Conservation (phyloP, 768 basidiomycete species). For the Phallus indusiatus region DNA sequence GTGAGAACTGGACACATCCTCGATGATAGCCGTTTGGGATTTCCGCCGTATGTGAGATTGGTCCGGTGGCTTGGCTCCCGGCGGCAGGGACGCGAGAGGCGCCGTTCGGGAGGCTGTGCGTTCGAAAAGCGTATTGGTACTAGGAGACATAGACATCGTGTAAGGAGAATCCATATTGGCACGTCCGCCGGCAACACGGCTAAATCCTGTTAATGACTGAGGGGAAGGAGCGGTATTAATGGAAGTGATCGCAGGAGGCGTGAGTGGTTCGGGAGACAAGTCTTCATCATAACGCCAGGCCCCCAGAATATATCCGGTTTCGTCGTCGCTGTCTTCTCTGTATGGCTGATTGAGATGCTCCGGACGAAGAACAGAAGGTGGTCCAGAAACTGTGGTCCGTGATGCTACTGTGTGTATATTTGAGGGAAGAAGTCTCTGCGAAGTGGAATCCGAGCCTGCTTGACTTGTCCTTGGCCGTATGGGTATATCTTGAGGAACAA, state of each 20-base stretch:
- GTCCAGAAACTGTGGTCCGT: conserved; percentile 36
- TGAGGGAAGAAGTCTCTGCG: conserved; percentile 9
- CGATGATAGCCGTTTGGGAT: conserved; percentile 82
- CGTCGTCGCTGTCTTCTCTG: conserved; percentile 71
- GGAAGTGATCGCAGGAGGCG: conserved; percentile 12
- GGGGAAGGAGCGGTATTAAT: conserved; percentile 13
- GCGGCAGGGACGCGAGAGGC: conserved; percentile 25
- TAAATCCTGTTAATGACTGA: conserved; percentile 53
- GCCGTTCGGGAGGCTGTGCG: conserved; percentile 16
- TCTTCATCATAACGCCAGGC: conserved; percentile 69
- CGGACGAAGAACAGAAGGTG: conserved; percentile 62
- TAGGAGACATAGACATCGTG: conserved; percentile 52
- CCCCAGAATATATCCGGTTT: conserved; percentile 81
- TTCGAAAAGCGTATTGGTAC: conserved; percentile 34
- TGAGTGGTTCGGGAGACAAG: neutral
- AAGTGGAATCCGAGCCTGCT: conserved; percentile 7
- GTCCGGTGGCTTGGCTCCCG: conserved; percentile 55
- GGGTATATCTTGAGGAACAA: no score
- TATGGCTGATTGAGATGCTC: conserved; percentile 73
- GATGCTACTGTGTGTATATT: neutral
- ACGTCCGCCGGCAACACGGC: conserved; percentile 78
- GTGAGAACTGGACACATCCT: conserved; percentile 32
- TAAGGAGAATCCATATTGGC: conserved; percentile 84
- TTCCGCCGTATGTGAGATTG: conserved; percentile 52
- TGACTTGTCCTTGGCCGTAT: neutral